Base-by-base conservation (phyloP, 2,329 filamentous ascomycete genomes). In the Arthroderma sp. region DNA sequence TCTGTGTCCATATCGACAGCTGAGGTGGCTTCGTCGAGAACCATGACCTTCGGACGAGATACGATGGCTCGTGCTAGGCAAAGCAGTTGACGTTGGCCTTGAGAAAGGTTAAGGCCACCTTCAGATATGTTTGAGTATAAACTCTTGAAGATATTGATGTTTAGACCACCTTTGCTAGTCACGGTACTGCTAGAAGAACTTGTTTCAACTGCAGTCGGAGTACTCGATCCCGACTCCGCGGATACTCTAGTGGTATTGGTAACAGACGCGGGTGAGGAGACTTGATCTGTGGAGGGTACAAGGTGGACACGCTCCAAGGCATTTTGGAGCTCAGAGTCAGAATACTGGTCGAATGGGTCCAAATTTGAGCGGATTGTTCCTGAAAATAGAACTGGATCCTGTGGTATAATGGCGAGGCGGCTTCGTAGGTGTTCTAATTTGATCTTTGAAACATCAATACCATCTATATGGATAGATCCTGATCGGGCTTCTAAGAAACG, bases 361-460 rank as follows among this genome's bases (percentile, higher is more conserved):
- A 93, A 77, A 65, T 91, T 91, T 44, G 79, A 82, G 43, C 87
- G 79, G 19, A 93, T 75, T 0, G 87, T 90, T 21, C 88, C 88
- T 0, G 84, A 87, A 72, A 93, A 91, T 5, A 93, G 77, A 0
- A 91, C 86, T 0, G 88, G 87, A 63, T 91, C 87, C 71, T 90
- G 86, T 0, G 88, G 87, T 56, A 93, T 91, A 63, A 93, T 91
- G 38, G 86, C 85, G 0, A 93, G 72, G 0, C 86, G 79, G n/a
- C 81, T 84, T 23, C 88, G 81, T 9, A 93, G 74, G 57, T 86
- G 82, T 57, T 85, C 78, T 0, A 91, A 77, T 56, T 80, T 81
- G 64, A 91, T 81, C 64, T 81, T 85, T 21, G 85, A 84, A 55
- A 90, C 87, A 65, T 91, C 86, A 11, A 88, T 63, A 0, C 86